Percentiles rank a stretch among this genome's conserved stretches.
Evolutionary conservation across 768 basidiomycete genomes (phyloP).

Genomic region (Russula sp.): DNA sequence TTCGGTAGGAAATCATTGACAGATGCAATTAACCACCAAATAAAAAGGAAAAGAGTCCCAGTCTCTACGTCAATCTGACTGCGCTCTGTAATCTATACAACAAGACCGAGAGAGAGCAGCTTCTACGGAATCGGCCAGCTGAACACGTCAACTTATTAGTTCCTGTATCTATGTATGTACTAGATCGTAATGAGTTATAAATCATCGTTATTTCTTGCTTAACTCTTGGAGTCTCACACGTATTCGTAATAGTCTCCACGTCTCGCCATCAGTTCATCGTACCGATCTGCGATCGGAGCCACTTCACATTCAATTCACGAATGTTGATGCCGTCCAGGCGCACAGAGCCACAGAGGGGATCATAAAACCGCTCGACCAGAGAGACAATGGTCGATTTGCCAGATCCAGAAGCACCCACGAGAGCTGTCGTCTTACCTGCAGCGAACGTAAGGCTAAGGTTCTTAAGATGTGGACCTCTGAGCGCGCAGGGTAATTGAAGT

Average conservation of each 20-base stretch:
- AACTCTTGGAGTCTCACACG: conserved; percentile 29
- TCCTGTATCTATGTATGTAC: too few relatives aligned
- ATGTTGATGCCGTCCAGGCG: conserved; percentile 48
- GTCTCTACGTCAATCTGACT: background rate
- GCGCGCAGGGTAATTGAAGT: conserved; percentile 84
- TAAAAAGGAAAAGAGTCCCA: too few relatives aligned
- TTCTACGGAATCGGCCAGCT: too few relatives aligned
- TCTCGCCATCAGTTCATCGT: conserved; percentile 28
- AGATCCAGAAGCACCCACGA: conserved; percentile 43
- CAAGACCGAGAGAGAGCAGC: too few relatives aligned
- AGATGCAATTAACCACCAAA: background rate
- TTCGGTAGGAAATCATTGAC: too few relatives aligned
- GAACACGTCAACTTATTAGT: too few relatives aligned
- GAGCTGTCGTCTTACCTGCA: conserved; percentile 43
- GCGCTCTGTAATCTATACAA: background rate
- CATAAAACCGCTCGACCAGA: conserved; percentile 54
- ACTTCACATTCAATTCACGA: conserved; percentile 46
- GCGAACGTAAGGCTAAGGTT: conserved; percentile 63
- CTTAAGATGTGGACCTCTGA: conserved; percentile 76
- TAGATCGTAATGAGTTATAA: background rate
- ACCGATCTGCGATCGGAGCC: conserved; percentile 51
- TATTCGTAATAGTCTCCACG: conserved; percentile 30
- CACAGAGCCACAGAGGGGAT: conserved; percentile 45
- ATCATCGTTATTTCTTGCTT: conserved; percentile 14
- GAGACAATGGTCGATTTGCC: conserved; percentile 45